These are phyloP conservation scores for Trametes villosa DNA, from an alignment of 768 basidiomycete species.

Conservation along the genomic window DNA sequence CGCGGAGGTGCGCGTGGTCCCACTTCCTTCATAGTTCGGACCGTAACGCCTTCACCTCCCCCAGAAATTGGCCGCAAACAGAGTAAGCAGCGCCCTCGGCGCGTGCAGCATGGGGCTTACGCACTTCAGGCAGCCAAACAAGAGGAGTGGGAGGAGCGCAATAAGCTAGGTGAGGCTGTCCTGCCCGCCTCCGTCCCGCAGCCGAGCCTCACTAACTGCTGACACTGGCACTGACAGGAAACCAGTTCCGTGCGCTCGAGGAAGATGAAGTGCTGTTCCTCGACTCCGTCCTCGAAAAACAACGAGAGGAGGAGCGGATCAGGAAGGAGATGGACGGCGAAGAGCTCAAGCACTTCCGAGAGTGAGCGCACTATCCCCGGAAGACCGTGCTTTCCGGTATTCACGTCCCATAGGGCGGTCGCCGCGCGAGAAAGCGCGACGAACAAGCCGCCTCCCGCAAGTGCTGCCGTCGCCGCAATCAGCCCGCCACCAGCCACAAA, in stretches of 20 bases:
- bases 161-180: slow-evolving; percentile 57
- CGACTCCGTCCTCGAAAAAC: slow-evolving; percentile 77
- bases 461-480: slow-evolving; percentile 28
- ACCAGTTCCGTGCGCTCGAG: slow-evolving; percentile 87
- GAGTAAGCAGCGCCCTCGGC: slow-evolving; percentile 48
- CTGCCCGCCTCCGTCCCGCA: neutral
- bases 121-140: slow-evolving; percentile 76
- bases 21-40: slow-evolving; percentile 19
- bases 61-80: slow-evolving; percentile 90
- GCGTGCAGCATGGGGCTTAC: slow-evolving; percentile 25
- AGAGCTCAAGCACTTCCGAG: slow-evolving; percentile 77
- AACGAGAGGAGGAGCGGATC: slow-evolving; percentile 75
- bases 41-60: slow-evolving; percentile 10
- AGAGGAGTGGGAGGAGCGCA: slow-evolving; percentile 93
- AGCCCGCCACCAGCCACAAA: slow-evolving; percentile 33
- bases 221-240: slow-evolving; percentile 50
- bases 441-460: slow-evolving; percentile 40
- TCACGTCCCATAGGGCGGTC: slow-evolving; percentile 53
- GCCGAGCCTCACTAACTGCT: neutral
- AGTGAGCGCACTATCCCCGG: slow-evolving; percentile 47
- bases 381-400: neutral
- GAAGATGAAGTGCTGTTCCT: slow-evolving; percentile 92
- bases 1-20: slow-evolving; percentile 69
- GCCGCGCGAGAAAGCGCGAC: slow-evolving; percentile 64
- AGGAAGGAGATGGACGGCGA: slow-evolving; percentile 78